phyloP scores from a whole-genome alignment of 257 asterid genomes.

The Solanum habrochaites region DNA sequence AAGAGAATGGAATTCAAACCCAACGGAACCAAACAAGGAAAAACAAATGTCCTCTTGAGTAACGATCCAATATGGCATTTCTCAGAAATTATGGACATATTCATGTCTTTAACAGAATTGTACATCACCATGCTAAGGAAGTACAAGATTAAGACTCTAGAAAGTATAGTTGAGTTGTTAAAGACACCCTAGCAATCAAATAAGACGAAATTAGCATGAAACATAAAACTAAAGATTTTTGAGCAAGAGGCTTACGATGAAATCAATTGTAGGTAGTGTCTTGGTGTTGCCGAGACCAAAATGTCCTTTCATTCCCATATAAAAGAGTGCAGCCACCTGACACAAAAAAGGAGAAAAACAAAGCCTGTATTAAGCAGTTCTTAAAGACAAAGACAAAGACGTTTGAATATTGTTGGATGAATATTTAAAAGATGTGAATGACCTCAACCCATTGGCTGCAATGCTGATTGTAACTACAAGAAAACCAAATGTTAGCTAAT shows the following conservation, averaged over 20 bases:
- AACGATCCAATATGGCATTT: constrained; percentile 27
- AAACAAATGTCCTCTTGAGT: constrained; percentile 36
- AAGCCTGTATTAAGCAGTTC: neutral
- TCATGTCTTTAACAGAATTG: constrained; percentile 21
- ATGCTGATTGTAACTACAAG: constrained; percentile 20
- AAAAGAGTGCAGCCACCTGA: constrained; percentile 69
- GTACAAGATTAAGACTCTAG: constrained; percentile 63
- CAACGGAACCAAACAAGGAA: constrained; percentile 67
- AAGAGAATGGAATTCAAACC: constrained; percentile 59
- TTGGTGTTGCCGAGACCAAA: constrained; percentile 87
- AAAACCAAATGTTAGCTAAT: constrained; percentile 30
- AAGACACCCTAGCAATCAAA: constrained; percentile 57
- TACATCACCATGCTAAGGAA: constrained; percentile 57
- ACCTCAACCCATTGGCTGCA: constrained; percentile 73
- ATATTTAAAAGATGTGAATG: constrained; percentile 11
- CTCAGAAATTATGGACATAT: neutral
- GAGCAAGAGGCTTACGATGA: constrained; percentile 32
- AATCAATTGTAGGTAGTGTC: constrained; percentile 83
- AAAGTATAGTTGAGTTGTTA: constrained; percentile 66
- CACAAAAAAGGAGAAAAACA: neutral
- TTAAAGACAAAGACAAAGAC: neutral
- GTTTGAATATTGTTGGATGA: neutral
- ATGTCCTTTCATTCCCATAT: constrained; percentile 83
- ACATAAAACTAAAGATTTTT: neutral
- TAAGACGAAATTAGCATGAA: neutral